Evolutionary conservation across 108 stramenopile species (phyloP).

Genomic region (Cyclotella sp.): DNA sequence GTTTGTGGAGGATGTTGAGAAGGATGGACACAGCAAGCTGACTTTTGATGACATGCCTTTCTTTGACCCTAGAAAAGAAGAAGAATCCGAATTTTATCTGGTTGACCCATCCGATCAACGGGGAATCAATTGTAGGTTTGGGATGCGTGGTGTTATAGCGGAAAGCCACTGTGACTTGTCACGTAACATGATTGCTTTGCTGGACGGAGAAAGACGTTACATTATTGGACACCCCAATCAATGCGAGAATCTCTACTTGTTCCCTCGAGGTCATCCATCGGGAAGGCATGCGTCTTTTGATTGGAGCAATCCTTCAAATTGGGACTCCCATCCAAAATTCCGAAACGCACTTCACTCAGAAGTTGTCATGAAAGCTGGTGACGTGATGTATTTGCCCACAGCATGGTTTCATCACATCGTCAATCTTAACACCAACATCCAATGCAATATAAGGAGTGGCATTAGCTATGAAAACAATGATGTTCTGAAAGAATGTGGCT

Average conservation of each 20-base stretch:
- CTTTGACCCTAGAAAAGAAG: constrained; percentile 43
- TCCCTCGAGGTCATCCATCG: constrained; percentile 77
- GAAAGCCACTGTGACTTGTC: constrained; percentile 94
- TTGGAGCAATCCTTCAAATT: constrained; percentile 81
- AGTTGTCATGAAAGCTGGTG: constrained; percentile 70
- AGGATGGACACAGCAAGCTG: not conserved
- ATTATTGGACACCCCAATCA: constrained; percentile 86
- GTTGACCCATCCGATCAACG: constrained; percentile 56
- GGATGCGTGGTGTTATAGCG: constrained; percentile 73
- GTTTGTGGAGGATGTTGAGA: constrained; percentile 1
- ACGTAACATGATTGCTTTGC: constrained; percentile 84
- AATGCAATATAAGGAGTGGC: constrained; percentile 68
- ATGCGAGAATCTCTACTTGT: constrained; percentile 79
- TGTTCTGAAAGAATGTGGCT: constrained; percentile 31
- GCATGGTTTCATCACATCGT: constrained; percentile 76
- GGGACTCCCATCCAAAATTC: constrained; percentile 79
- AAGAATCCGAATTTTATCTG: constrained; percentile 54
- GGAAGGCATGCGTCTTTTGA: constrained; percentile 85
- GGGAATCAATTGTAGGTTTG: constrained; percentile 83
- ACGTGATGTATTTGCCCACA: constrained; percentile 71
- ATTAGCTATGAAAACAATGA: constrained; percentile 27
- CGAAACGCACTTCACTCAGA: constrained; percentile 48
- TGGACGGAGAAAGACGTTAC: constrained; percentile 87
- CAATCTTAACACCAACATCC: constrained; percentile 63
- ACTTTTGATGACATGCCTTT: constrained; percentile 56